Base-by-base conservation (phyloP, 257 asterid genomes). In the Lycium ferocissimum region DNA sequence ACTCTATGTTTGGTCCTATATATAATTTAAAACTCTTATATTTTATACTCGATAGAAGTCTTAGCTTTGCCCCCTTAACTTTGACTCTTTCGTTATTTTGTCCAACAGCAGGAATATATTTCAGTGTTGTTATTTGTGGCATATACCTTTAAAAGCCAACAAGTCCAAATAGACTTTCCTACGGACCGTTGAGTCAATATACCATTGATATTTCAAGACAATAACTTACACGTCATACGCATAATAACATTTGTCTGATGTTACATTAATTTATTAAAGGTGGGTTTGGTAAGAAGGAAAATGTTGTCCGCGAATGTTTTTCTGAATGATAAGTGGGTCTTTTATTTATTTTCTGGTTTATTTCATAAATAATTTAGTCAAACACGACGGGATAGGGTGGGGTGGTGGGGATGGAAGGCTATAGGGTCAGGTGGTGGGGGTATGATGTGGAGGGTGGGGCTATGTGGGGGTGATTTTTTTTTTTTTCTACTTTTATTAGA, bases 161-260 rank as follows among this genome's bases (percentile, higher is more conserved):
- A 56, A 61, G 75, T 86, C 88, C 88, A 86, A 87, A 76, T 79
- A 49, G 80, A 65, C 83, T 89, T 85, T 87, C 69, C 45, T 58
- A 79, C 17, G 86, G 81, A 67, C 75, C 83, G 86, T 91, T 81
- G 66, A 88, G 92, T 89, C 91, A 90, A 89, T 88, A 83, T 88
- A 85, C 89, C 91, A 85, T 84, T 92, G 89, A 89, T 88, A 79
- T 54, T 90, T 88, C 73, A 84, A 26, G 93, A 93, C 94, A 90
- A 93, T 85, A 86, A 73, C 69, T 59, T 86, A 85, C 95, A 92
- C 89, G 89, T 86, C 85, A 86, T 45, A 63, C 20, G 78, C 84
- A 81, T 85, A 56, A 54, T n/a, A 70, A 62, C n/a, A 47, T 10
- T 71, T 76, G 83, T 63, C 26, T 47, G 4, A 26, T 56, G 3